Conservation (phyloP, 805 yeast species). For the Candida multigemmis region DNA sequence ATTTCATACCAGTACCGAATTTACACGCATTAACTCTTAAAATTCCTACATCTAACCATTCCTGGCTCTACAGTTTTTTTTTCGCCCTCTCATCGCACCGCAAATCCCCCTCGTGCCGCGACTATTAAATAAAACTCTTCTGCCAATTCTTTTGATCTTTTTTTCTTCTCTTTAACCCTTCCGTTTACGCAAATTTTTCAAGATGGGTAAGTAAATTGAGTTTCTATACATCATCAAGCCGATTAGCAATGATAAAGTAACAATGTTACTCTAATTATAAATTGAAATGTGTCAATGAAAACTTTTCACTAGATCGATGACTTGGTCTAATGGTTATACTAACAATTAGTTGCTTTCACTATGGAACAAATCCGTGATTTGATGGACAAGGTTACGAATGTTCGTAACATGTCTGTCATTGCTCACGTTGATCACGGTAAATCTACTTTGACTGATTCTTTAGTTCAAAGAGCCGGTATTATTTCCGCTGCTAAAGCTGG, state of each 20-base stretch:
- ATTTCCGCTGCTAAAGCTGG: slow-evolving; percentile 99
- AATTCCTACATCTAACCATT: too few relatives aligned
- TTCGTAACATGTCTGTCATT: slow-evolving; percentile 99
- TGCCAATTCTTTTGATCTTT: too few relatives aligned
- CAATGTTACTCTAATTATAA: too few relatives aligned
- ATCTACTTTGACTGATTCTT: slow-evolving; percentile 97
- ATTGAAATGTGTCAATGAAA: too few relatives aligned
- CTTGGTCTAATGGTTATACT: too few relatives aligned
- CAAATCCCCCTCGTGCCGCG: slow-evolving; percentile 1
- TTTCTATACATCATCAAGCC: too few relatives aligned
- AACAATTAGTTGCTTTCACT: slow-evolving; percentile 40
- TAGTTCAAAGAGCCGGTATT: slow-evolving; percentile 99
- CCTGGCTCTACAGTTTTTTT: too few relatives aligned
- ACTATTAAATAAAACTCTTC: slow-evolving; percentile 6
- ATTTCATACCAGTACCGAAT: slow-evolving; percentile 6
- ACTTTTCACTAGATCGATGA: too few relatives aligned
- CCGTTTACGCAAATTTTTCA: slow-evolving; percentile 9
- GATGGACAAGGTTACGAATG: slow-evolving; percentile 99
- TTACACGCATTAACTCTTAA: too few relatives aligned
- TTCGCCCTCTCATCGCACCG: too few relatives aligned
- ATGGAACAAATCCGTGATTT: slow-evolving; percentile 89
- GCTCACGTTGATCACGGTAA: slow-evolving; percentile 99
- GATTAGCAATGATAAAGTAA: too few relatives aligned
- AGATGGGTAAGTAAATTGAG: slow-evolving; percentile 33
- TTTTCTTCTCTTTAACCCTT: slow-evolving; percentile 5